These are phyloP conservation scores for Amorphotheca resinae DNA, from an alignment of 495 filamentous ascomycete genomes.

Conservation along the genomic window DNA sequence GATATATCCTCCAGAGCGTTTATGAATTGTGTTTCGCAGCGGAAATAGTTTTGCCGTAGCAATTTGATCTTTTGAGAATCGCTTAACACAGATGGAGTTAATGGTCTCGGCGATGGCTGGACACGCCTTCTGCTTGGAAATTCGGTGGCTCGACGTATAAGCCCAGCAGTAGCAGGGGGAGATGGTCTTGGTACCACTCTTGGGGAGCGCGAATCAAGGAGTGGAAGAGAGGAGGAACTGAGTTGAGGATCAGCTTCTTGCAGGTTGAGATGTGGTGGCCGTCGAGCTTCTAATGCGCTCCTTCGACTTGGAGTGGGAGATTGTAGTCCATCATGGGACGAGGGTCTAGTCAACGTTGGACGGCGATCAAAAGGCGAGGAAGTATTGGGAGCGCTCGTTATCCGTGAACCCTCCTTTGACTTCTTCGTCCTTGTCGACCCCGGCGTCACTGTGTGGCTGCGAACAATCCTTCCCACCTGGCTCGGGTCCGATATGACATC, in stretches of 20 bases:
- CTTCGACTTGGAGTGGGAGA: conserved; percentile 16
- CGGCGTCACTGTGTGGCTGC: conserved; percentile 48
- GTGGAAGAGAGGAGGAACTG: conserved; percentile 50
- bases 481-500: conserved; percentile 42
- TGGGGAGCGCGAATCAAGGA: conserved; percentile 46
- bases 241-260: conserved; percentile 36
- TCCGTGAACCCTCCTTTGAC: conserved; percentile 24
- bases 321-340: neutral
- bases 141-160: conserved; percentile 30
- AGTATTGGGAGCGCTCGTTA: conserved; percentile 15
- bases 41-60: conserved; percentile 60
- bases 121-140: conserved; percentile 32
- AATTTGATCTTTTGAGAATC: conserved; percentile 45
- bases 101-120: conserved; percentile 28
- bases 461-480: conserved; percentile 31
- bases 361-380: neutral
- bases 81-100: conserved; percentile 43
- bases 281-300: conserved; percentile 19
- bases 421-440: conserved; percentile 18
- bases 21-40: conserved; percentile 59
- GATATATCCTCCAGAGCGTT: conserved; percentile 65
- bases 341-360: conserved; percentile 17
- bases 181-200: conserved; percentile 29
- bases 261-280: conserved; percentile 28
- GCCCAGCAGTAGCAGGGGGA: conserved; percentile 37